A percentile compares a stretch with the other conserved stretches of the same genome.
phyloP scores from a whole-genome alignment of 2,329 filamentous ascomycete genomes.

The Monosporascus cannonballus region DNA sequence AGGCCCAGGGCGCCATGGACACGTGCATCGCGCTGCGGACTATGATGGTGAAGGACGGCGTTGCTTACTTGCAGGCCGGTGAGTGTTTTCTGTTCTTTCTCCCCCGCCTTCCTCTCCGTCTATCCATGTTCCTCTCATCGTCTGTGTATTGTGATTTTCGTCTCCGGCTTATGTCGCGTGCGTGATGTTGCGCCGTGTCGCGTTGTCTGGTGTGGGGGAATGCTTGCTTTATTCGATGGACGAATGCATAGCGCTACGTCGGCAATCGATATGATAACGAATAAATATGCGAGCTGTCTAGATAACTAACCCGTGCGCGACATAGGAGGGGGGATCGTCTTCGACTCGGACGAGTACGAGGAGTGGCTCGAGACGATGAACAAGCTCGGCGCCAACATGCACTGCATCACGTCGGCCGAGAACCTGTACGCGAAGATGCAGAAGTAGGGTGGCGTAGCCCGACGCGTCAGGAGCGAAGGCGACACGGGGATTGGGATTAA shows the following conservation, averaged over 20 bases:
- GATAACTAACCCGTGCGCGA: neutral
- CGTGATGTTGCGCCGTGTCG: no score
- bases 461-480: no score
- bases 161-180: no score
- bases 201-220: no score
- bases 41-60: slow-evolving; percentile 87
- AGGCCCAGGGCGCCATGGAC: slow-evolving; percentile 82
- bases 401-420: slow-evolving; percentile 81
- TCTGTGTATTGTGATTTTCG: no score
- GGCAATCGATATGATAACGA: no score
- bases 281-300: no score
- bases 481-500: no score
- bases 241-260: no score
- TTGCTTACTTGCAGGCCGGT: slow-evolving; percentile 84
- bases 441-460: slow-evolving; percentile 6
- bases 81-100: slow-evolving; percentile 18
- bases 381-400: slow-evolving; percentile 86
- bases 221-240: no score
- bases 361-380: slow-evolving; percentile 96
- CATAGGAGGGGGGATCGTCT: slow-evolving; percentile 79
- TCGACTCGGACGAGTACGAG: slow-evolving; percentile 83
- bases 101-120: neutral
- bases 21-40: slow-evolving; percentile 77
- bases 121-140: neutral
- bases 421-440: slow-evolving; percentile 44